Evolutionary conservation across 495 filamentous ascomycete genomes (phyloP), one percentile per base, ranked within the genome.

Genomic region (Penicillium waksmanii): DNA sequence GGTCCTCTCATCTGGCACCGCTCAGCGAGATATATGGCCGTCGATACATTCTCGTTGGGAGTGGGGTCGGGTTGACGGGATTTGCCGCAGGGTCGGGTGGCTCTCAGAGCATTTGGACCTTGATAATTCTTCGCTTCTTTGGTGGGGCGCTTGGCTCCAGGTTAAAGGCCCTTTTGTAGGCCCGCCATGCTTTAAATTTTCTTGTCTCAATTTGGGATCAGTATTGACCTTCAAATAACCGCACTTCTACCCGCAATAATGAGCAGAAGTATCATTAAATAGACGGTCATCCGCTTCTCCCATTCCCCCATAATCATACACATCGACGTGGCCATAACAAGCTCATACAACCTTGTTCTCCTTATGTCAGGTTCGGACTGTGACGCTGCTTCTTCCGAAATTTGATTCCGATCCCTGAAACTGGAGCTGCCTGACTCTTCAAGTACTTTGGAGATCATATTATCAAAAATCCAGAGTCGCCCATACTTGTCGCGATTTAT

Each of bases 61-160:
- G 80, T 11, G 80, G 82, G 60, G 63, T 73, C 23, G 74, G 70
- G 12, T 70, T 87, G 53, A 77, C 85, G 9, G 77, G 78, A 3
- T 88, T 89, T 71, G 84, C 79, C 55, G 84, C 80, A 51, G 85
- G 77, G 8, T 80, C 81, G 25, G 80, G 81, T 5, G 76, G 80
- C 7, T 67, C 84, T 0, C 70, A 80, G 44, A 86, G 84, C 62
- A 84, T 88, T 40, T 57, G 79, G 59, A 79, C 82, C 0, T 70
- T 90, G 9, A 63, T 88, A 38, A 76, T 88, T 55, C 77, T 89
- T 25, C 83, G 87, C 25, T 87, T 89, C 77, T 80, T 89, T 46
- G 84, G 81, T 15, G 84, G 86, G 31, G 73, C 83, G 6, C 84
- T 86, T 64, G 87, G 87, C 12, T 78, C 21, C 21, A 21, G 21